phyloP scores from a whole-genome alignment of 257 asterid genomes.

The Lycium ferocissimum region DNA sequence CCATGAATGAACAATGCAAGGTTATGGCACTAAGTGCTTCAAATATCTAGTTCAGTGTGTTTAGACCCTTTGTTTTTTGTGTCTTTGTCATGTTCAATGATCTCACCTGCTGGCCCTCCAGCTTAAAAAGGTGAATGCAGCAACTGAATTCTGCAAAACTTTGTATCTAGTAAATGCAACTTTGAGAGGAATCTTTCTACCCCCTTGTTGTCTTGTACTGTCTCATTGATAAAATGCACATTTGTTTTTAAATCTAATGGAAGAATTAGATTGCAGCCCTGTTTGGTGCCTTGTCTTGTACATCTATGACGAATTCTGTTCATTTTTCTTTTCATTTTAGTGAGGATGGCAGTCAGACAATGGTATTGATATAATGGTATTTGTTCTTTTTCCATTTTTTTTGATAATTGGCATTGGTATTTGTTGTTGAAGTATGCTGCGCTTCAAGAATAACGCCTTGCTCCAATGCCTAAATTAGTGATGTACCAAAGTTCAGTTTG shows the following conservation, averaged over 20 bases:
- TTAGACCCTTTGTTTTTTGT: not conserved
- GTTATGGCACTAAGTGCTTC: slow-evolving; percentile 84
- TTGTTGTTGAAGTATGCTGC: not conserved
- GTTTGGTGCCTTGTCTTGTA: not conserved
- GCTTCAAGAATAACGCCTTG: not conserved
- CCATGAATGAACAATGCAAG: slow-evolving; percentile 99
- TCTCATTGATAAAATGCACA: slow-evolving; percentile 7
- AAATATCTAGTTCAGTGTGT: slow-evolving; percentile 47
- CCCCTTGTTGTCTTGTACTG: slow-evolving; percentile 33
- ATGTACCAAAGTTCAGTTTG: not conserved
- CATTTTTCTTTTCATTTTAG: not conserved
- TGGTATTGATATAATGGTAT: not conserved
- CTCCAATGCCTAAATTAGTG: not conserved
- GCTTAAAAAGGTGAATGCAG: slow-evolving; percentile 25
- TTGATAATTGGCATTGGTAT: not conserved
- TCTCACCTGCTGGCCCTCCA: slow-evolving; percentile 22
- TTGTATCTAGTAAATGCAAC: slow-evolving; percentile 31
- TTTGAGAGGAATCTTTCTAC: slow-evolving; percentile 24
- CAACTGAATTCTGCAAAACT: slow-evolving; percentile 30
- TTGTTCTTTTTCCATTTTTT: not conserved
- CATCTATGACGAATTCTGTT: not conserved
- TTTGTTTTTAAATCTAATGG: slow-evolving; percentile 17
- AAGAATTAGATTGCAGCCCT: not conserved
- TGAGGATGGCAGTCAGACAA: not conserved
- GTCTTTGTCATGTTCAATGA: not conserved